Conservation (phyloP, 179 eudicot species). For the Heliamphora pulchella region DNA sequence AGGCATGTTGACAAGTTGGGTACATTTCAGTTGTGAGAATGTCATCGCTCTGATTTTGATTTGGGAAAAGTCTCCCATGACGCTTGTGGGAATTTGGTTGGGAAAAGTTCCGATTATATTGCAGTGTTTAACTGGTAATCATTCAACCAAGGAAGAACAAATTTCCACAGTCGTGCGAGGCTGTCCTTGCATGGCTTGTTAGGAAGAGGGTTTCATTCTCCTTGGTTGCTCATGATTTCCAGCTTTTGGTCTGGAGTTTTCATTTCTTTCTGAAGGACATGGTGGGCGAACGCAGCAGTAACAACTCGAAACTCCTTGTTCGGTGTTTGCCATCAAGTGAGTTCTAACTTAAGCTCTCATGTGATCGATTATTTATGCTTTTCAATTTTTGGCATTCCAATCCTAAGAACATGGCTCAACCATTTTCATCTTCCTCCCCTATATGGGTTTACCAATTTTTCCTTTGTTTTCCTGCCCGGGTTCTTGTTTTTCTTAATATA, state of each 20-base stretch:
- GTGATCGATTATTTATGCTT: not conserved
- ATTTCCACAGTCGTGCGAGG: not conserved
- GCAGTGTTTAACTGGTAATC: not conserved
- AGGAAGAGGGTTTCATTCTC: not conserved
- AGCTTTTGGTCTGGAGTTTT: slow-evolving; percentile 2
- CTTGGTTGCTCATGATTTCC: not conserved
- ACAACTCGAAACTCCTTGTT: not conserved
- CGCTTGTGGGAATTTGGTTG: not conserved
- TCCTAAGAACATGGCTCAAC: not conserved
- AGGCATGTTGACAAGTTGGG: slow-evolving; percentile 74
- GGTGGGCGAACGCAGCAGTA: not conserved
- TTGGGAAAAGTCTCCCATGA: not conserved
- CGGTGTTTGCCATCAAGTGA: not conserved
- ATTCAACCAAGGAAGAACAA: not conserved
- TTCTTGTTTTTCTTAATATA: too few relatives aligned
- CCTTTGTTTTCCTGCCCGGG: too few relatives aligned
- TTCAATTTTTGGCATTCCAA: not conserved
- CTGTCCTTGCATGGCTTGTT: slow-evolving; percentile 12
- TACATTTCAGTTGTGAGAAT: slow-evolving; percentile 52
- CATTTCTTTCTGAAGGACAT: slow-evolving; percentile 1
- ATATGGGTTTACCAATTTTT: not conserved
- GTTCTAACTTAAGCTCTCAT: not conserved
- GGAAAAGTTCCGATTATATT: not conserved
- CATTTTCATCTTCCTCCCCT: not conserved
- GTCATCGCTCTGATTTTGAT: not conserved